Percentiles rank a stretch among this genome's conserved stretches.
Conservation (phyloP, 2,329 filamentous ascomycete genomes). For the Pyricularia grisea region DNA sequence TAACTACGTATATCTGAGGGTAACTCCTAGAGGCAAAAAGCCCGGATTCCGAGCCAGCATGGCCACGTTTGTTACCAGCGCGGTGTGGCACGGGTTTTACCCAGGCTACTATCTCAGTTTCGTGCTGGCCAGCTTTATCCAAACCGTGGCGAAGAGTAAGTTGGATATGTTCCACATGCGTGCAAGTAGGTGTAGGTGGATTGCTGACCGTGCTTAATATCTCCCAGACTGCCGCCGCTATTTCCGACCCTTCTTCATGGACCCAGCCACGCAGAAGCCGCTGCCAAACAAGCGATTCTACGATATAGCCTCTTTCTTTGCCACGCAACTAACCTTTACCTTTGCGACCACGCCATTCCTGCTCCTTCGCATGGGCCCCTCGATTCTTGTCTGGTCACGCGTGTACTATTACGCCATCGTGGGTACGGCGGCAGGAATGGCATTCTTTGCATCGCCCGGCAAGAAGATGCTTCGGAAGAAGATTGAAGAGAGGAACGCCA, state of each 20-base stretch:
- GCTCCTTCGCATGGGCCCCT: conserved; percentile 62
- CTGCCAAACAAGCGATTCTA: conserved; percentile 75
- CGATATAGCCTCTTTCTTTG: conserved; percentile 40
- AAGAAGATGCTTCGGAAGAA: conserved; percentile 49
- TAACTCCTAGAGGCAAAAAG: conserved; percentile 92
- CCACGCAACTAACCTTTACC: conserved; percentile 40
- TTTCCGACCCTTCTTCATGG: conserved; percentile 86
- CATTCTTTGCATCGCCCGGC: conserved; percentile 71
- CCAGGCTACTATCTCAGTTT: conserved; percentile 94
- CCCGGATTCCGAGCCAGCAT: conserved; percentile 91
- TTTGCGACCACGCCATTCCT: conserved; percentile 83
- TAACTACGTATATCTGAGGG: conserved; percentile 91
- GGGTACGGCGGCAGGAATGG: conserved; percentile 53
- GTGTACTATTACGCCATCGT: conserved; percentile 84
- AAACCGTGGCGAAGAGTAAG: conserved; percentile 90
- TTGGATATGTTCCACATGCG: conserved; percentile 11
- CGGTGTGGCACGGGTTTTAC: conserved; percentile 97
- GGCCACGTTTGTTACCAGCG: conserved; percentile 88
- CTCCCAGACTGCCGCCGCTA: conserved; percentile 73
- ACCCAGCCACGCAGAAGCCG: conserved; percentile 61
- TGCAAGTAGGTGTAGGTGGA: neutral
- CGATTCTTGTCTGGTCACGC: conserved; percentile 67
- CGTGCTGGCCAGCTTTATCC: conserved; percentile 79
- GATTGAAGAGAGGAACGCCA: conserved; percentile 47
- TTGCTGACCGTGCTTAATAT: neutral